Percentiles rank a stretch among this genome's conserved stretches.
Evolutionary conservation across 2,329 filamentous ascomycete genomes (phyloP).

Genomic region (Hymenotorrendiella dingleyae): DNA sequence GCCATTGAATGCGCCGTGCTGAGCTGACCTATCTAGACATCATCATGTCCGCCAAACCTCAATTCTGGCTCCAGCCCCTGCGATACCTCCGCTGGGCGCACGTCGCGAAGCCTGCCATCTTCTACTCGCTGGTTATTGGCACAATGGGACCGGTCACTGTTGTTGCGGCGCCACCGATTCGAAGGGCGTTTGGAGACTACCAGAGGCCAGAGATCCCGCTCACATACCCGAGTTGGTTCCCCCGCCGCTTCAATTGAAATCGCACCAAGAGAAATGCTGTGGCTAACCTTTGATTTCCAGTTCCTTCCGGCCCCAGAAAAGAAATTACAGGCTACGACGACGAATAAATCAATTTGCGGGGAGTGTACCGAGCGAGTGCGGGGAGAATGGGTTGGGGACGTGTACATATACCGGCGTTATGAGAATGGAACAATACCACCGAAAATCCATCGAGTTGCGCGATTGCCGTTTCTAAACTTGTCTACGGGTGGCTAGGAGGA

Average conservation of each 20-base stretch:
- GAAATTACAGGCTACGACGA: constrained; percentile 9
- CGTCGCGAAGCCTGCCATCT: constrained; percentile 83
- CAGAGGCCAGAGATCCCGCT: constrained; percentile 68
- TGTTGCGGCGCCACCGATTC: constrained; percentile 66
- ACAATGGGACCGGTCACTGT: constrained; percentile 65
- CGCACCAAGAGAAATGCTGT: not conserved
- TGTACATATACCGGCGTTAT: constrained; percentile 9
- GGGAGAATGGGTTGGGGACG: not conserved
- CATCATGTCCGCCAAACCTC: constrained; percentile 60
- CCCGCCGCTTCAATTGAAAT: not conserved
- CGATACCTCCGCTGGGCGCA: constrained; percentile 84
- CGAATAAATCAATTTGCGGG: not conserved
- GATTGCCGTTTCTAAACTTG: too few species aligned
- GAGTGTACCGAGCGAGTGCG: not conserved
- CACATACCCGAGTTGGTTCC: constrained; percentile 85
- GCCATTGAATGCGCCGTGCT: too few species aligned
- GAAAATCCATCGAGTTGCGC: too few species aligned
- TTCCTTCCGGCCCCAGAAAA: constrained; percentile 16
- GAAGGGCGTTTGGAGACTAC: constrained; percentile 67
- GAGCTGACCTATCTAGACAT: too few species aligned
- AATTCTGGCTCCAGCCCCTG: constrained; percentile 79
- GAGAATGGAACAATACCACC: constrained; percentile 6
- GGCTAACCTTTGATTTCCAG: constrained; percentile 6
- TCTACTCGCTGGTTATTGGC: constrained; percentile 78
- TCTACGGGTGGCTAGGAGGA: too few species aligned